Base-by-base conservation (phyloP, 108 stramenopile species). In the Seminavis robusta region DNA sequence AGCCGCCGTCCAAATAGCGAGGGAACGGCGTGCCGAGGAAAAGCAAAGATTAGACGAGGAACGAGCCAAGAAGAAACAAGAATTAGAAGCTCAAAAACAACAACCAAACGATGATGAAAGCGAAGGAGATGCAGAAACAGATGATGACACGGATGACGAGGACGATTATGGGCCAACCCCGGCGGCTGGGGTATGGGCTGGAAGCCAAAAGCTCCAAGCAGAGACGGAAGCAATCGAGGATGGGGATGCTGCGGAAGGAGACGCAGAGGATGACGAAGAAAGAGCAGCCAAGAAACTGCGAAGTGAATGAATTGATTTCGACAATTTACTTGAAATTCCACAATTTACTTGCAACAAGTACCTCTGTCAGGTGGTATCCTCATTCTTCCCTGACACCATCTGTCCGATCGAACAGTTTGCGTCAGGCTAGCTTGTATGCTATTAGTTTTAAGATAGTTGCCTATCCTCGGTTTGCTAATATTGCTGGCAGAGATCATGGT, bases 1-100 rank as follows among this genome's bases (percentile, higher is more conserved):
- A 38, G 99, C 99, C 3, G 95, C 92, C 25, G 92, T 99, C 1
- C 99, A 99, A 80, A 74, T 97, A 47, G 90, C 90, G 2, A 69
- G 96, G 46, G 95, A 94, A 68, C 56, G 68, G 52, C 63, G 80
- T 30, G 67, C 65, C 66, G 88, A 85, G 64, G 74, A 74, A 47
- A 56, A 71, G 34, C 56, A 77, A 40, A 61, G 34, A 33, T 15
- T n/a, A 3, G 55, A 57, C 36, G 47, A 65, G 41, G 49, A 65
- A 59, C 40, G 50, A 27, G 46, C 21, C 31, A 33, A 0, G 19
- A n/a, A 47, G 47, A 69, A 56, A 41, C 31, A 2, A 30, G 45
- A 48, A 32, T 42, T 38, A 41, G 56, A 52, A 38, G 21, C 38
- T 10, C 48, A 45, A 16, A 24, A 51, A 23, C 13, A 39, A 17